phyloP scores from a whole-genome alignment of 106 monocot species.

The Hemerocallis citrina region DNA sequence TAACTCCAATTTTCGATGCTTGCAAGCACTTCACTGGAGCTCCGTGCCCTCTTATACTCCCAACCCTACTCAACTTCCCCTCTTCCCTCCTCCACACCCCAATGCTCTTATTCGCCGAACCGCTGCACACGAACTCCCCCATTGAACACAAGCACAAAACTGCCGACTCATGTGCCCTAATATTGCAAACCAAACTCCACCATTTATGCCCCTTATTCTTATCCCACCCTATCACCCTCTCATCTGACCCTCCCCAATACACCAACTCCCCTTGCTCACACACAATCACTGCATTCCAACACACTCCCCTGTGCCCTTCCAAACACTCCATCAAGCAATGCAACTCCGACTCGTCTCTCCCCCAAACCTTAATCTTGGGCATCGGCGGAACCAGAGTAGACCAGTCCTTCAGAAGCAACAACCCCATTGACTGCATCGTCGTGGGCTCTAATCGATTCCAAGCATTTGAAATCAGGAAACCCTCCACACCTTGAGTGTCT shows the following conservation, averaged over 20 bases:
- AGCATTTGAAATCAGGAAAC: slow-evolving; percentile 21
- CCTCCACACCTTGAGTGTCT: slow-evolving; percentile 36
- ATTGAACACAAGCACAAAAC: slow-evolving; percentile 34
- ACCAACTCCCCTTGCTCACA: slow-evolving; percentile 30
- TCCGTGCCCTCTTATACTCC: slow-evolving; percentile 28
- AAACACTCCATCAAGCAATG: slow-evolving; percentile 17
- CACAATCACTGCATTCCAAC: slow-evolving; percentile 50
- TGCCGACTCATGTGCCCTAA: slow-evolving; percentile 37
- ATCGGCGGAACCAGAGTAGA: slow-evolving; percentile 59
- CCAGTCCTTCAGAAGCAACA: slow-evolving; percentile 17
- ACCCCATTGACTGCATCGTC: slow-evolving; percentile 39
- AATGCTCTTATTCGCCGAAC: slow-evolving; percentile 30
- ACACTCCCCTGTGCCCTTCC: slow-evolving; percentile 39
- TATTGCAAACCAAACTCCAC: no score
- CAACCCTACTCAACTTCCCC: slow-evolving; percentile 16
- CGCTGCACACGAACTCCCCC: slow-evolving; percentile 6
- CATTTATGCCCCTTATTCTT: slow-evolving; percentile 3
- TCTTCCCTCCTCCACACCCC: slow-evolving; percentile 29
- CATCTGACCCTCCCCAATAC: slow-evolving; percentile 55
- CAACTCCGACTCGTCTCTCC: background rate
- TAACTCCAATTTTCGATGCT: background rate
- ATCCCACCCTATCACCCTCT: slow-evolving; percentile 46
- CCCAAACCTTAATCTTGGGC: slow-evolving; percentile 32
- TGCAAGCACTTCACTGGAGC: slow-evolving; percentile 26
- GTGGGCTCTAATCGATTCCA: slow-evolving; percentile 32